Percentiles rank a stretch among this genome's conserved stretches.
phyloP scores from a whole-genome alignment of 2,329 filamentous ascomycete genomes.

The Sclerotinia borealis region DNA sequence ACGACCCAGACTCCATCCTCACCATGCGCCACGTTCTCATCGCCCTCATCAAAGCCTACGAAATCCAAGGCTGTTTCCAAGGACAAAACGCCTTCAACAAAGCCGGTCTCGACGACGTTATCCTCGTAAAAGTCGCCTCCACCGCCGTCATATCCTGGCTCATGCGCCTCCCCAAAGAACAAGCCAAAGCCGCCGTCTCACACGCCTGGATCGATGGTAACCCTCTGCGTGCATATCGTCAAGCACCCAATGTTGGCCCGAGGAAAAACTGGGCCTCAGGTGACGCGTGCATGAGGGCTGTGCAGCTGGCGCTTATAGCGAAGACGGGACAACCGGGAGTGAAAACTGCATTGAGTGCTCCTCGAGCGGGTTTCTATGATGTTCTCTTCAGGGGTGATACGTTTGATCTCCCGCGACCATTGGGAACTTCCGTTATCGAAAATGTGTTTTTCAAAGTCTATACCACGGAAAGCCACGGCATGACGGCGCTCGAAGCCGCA shows the following conservation, averaged over 20 bases:
- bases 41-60: constrained; percentile 38
- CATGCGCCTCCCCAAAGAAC: constrained; percentile 32
- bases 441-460: constrained; percentile 27
- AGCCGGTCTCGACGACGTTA: constrained; percentile 37
- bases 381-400: constrained; percentile 15
- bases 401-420: constrained; percentile 24
- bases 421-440: constrained; percentile 26
- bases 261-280: constrained; percentile 40
- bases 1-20: constrained; percentile 18
- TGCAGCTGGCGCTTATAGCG: constrained; percentile 34
- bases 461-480: constrained; percentile 32
- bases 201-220: constrained; percentile 38
- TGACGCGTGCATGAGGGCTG: constrained; percentile 37
- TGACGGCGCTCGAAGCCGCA: constrained; percentile 33
- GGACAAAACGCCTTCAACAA: constrained; percentile 35
- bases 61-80: constrained; percentile 38
- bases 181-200: constrained; percentile 34
- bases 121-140: constrained; percentile 39
- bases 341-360: constrained; percentile 29
- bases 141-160: constrained; percentile 36
- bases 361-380: constrained; percentile 36
- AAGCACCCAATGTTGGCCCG: constrained; percentile 33
- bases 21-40: constrained; percentile 33
- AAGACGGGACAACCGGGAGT: constrained; percentile 29
- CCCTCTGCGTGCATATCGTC: constrained; percentile 34